Base-by-base conservation (phyloP, 1,139 yeast genomes). In the Lodderomyces orthopsilosis region DNA sequence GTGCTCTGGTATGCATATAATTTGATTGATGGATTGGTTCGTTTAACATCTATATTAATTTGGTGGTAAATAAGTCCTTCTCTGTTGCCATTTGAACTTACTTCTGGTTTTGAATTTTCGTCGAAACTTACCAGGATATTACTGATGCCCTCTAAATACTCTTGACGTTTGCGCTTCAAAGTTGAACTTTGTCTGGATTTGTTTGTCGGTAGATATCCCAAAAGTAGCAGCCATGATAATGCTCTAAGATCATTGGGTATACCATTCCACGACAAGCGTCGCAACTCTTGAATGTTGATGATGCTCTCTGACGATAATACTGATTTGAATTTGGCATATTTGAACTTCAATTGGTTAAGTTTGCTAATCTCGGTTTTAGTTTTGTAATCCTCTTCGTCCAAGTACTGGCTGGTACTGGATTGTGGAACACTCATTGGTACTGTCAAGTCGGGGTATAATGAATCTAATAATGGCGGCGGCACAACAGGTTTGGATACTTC, bases 61-160 rank as follows among this genome's bases (percentile, higher is more conserved):
- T 93, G 99, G 66, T 94, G 98, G 85, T 96, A 93, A 51, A 95
- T 80, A 40, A 82, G 82, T 53, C 81, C 86, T 54, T 91, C 96
- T 47, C 67, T 56, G 44, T 53, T 62, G 35, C 53, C 55, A 32
- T 60, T 59, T 46, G 52, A 46, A 35, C 43, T 48, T 39, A 51
- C 51, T 4, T 49, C 46, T 7, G 56, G 52, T 30, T 30, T 30
- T 8, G 19, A 15, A 4, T 30, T 30, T 45, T 74, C 78, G n/a
- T 74, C 70, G 53, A 84, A 81, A 44, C 80, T 83, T n/a, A 68
- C 55, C 22, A 59, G 49, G 12, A 62, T 57, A 17, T 57, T 60
- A 34, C 66, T 69, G 33, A 77, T 62, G 1, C 96, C 95, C 47
- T 86, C 94, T 35, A 73, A 58, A 59, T 91, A 93, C 57, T 93